Evolutionary conservation across 2,329 filamentous ascomycete genomes (phyloP).

Genomic region (Albifimbria verrucaria): DNA sequence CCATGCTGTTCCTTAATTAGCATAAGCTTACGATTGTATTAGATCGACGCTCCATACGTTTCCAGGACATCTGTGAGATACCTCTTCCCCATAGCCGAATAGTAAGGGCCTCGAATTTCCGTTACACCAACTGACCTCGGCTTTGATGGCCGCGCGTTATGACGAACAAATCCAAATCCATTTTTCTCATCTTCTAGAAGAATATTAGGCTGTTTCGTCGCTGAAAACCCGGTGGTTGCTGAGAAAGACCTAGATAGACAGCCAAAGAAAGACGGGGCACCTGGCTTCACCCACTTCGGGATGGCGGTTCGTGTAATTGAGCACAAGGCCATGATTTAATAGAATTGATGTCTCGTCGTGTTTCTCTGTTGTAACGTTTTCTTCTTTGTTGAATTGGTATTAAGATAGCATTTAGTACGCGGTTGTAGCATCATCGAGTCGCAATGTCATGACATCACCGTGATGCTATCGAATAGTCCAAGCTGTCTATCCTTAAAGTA

Average conservation of each 20-base stretch:
- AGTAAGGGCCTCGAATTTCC: slow-evolving; percentile 54
- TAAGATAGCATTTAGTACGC: too few species aligned
- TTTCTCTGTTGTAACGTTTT: too few species aligned
- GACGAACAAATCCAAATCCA: slow-evolving; percentile 36
- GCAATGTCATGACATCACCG: not conserved
- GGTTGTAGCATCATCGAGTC: too few species aligned
- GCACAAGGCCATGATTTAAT: too few species aligned
- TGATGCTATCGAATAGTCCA: not conserved
- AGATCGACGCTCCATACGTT: slow-evolving; percentile 36
- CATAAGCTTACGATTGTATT: too few species aligned
- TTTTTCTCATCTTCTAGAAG: slow-evolving; percentile 43
- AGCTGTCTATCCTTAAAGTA: too few species aligned
- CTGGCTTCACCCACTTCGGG: too few species aligned
- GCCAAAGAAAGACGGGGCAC: too few species aligned
- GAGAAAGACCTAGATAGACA: not conserved
- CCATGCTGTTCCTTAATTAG: too few species aligned
- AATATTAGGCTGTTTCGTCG: slow-evolving; percentile 11
- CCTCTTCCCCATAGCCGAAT: slow-evolving; percentile 50
- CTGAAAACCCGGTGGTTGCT: not conserved
- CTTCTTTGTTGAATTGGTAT: too few species aligned
- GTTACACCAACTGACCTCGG: slow-evolving; percentile 47
- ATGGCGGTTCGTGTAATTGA: too few species aligned
- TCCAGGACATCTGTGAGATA: slow-evolving; percentile 51
- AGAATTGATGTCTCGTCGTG: too few species aligned
- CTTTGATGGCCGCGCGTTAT: slow-evolving; percentile 45